A percentile compares a stretch with the other conserved stretches of the same genome.
These are phyloP conservation scores for Flaveria linearis DNA, from an alignment of 129 eudicot genomes.

Conservation along the genomic window DNA sequence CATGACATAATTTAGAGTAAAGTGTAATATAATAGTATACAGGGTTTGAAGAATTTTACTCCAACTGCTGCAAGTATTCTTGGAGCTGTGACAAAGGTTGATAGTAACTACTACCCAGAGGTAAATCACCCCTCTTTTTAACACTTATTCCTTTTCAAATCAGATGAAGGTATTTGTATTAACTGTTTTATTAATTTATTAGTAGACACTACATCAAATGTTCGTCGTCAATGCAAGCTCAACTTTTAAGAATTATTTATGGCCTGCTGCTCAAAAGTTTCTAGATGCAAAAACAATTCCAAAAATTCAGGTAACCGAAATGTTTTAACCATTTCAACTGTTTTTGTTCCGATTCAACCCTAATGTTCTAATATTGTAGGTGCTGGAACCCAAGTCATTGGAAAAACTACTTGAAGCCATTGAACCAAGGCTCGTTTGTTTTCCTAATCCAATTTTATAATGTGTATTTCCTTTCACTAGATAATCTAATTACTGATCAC, in stretches of 20 bases:
- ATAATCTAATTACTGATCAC: slow-evolving; percentile 26
- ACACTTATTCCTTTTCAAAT: background rate
- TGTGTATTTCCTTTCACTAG: slow-evolving; percentile 2
- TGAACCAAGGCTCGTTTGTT: slow-evolving; percentile 59
- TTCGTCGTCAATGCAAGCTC: slow-evolving; percentile 77
- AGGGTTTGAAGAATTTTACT: slow-evolving; percentile 84
- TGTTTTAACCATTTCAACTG: background rate
- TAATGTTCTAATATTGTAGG: slow-evolving; percentile 44
- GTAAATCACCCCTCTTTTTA: slow-evolving; percentile 32
- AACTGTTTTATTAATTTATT: slow-evolving; percentile 25
- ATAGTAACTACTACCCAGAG: slow-evolving; percentile 80
- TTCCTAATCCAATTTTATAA: slow-evolving; percentile 10
- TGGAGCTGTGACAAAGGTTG: slow-evolving; percentile 77
- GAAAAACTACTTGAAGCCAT: slow-evolving; percentile 60
- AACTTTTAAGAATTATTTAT: slow-evolving; percentile 72
- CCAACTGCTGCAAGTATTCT: slow-evolving; percentile 73
- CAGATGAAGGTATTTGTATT: slow-evolving; percentile 11
- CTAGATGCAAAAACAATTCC: slow-evolving; percentile 72
- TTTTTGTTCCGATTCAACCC: background rate
- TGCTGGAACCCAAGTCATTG: slow-evolving; percentile 70
- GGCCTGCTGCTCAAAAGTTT: slow-evolving; percentile 90
- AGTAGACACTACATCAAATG: slow-evolving; percentile 81
- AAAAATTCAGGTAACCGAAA: slow-evolving; percentile 56
- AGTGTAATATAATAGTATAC: slow-evolving; percentile 30
- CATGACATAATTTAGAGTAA: slow-evolving; percentile 9